Percentiles rank a stretch among this genome's conserved stretches.
Evolutionary conservation across 2,329 filamentous ascomycete species (phyloP).

Genomic region (Hypoxylon rubiginosum): DNA sequence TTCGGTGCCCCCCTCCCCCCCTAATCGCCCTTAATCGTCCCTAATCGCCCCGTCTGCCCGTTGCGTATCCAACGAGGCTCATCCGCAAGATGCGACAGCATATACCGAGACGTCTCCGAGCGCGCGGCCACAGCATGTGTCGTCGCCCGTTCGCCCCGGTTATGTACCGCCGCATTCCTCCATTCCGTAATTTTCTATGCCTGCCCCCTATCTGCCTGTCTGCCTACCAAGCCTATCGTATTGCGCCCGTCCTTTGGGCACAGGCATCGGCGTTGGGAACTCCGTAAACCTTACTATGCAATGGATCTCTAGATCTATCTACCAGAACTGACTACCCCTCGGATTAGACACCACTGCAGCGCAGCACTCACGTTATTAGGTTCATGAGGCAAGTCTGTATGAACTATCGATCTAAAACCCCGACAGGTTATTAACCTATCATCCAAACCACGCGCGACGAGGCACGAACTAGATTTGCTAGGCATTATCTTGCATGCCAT

Average conservation of each 20-base stretch:
- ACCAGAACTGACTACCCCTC: not conserved
- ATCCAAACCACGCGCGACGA: conserved; percentile 37
- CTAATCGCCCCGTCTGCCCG: not conserved
- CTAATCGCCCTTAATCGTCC: not conserved
- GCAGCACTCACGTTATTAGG: conserved; percentile 30
- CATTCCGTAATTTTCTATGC: conserved; percentile 22
- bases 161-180: conserved; percentile 36
- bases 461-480: conserved; percentile 37
- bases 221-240: conserved; percentile 16
- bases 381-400: conserved; percentile 11
- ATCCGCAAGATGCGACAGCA: conserved; percentile 25
- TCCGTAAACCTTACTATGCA: conserved; percentile 19
- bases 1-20: not conserved
- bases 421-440: conserved; percentile 40
- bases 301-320: conserved; percentile 36
- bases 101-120: conserved; percentile 37
- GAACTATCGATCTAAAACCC: conserved; percentile 28
- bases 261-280: conserved; percentile 13
- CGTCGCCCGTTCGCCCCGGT: conserved; percentile 26
- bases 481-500: conserved; percentile 25
- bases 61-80: conserved; percentile 34
- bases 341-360: conserved; percentile 38
- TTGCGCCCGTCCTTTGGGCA: not conserved
- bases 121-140: conserved; percentile 30
- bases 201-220: conserved; percentile 10